phyloP scores from a whole-genome alignment of 108 stramenopile genomes.

The Parmales sp. region DNA sequence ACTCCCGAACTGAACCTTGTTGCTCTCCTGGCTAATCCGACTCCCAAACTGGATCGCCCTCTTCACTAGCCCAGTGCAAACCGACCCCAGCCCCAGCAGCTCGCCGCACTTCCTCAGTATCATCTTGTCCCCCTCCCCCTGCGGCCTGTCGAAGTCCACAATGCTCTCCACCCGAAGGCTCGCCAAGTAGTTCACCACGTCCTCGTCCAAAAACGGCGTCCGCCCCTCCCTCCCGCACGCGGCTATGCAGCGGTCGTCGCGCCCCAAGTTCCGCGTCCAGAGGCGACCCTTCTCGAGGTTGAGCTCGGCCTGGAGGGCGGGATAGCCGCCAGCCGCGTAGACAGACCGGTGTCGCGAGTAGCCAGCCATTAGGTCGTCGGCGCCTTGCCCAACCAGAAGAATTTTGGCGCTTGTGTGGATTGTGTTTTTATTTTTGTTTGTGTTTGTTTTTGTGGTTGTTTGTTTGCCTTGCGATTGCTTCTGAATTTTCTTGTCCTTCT shows the following conservation, averaged over 20 bases:
- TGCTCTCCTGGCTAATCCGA: slow-evolving; percentile 71
- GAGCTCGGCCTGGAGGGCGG: slow-evolving; percentile 59
- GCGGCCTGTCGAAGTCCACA: slow-evolving; percentile 50
- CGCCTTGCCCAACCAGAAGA: slow-evolving; percentile 82
- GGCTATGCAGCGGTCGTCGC: slow-evolving; percentile 85
- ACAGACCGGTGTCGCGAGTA: slow-evolving; percentile 91
- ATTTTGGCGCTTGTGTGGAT: slow-evolving; percentile 27
- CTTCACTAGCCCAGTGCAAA: slow-evolving; percentile 55
- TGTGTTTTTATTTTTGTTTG: neutral
- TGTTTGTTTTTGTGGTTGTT: slow-evolving; percentile 4
- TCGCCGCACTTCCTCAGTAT: slow-evolving; percentile 39
- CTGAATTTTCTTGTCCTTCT: no score
- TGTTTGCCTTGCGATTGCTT: slow-evolving; percentile 2
- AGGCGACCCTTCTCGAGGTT: slow-evolving; percentile 69
- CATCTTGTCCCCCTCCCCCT: slow-evolving; percentile 77
- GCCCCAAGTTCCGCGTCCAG: slow-evolving; percentile 88
- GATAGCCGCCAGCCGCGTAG: slow-evolving; percentile 54
- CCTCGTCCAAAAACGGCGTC: slow-evolving; percentile 86
- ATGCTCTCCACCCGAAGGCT: slow-evolving; percentile 33
- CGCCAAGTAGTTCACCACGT: slow-evolving; percentile 53
- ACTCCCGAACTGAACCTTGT: slow-evolving; percentile 70
- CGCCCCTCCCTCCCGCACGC: slow-evolving; percentile 84
- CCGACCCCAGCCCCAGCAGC: slow-evolving; percentile 15
- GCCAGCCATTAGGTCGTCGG: slow-evolving; percentile 92
- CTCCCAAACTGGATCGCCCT: slow-evolving; percentile 93